These are phyloP conservation scores for Phytophthora ohioensis DNA, from an alignment of 352 stramenopile species.

Conservation along the genomic window DNA sequence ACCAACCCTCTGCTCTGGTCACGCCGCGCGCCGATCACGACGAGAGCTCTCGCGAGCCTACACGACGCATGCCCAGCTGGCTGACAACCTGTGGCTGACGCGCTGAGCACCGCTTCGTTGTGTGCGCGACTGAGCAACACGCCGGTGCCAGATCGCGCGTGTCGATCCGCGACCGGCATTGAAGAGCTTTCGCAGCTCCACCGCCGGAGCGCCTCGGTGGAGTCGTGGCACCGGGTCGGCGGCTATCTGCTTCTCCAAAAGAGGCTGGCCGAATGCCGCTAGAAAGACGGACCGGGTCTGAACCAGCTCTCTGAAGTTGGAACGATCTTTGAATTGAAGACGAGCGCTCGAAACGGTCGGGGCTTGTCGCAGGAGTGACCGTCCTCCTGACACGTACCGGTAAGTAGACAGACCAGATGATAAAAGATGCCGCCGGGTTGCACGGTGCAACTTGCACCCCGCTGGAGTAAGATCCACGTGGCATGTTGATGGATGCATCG, in stretches of 20 bases:
- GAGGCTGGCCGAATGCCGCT: conserved; percentile 7
- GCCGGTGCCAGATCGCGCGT: conserved; percentile 1
- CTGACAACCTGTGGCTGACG: conserved; percentile 27
- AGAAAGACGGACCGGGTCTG: conserved; percentile 21
- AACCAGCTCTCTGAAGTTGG: conserved; percentile 44
- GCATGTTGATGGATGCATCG: conserved; percentile 8
- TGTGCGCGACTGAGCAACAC: conserved; percentile 42
- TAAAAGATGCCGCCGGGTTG: too few relatives aligned
- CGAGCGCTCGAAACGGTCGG: conserved; percentile 33
- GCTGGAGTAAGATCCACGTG: conserved; percentile 2
- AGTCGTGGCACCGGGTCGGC: conserved; percentile 6
- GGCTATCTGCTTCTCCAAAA: conserved; percentile 26
- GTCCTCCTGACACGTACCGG: conserved; percentile 12
- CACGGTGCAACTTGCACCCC: neutral
- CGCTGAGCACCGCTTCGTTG: conserved; percentile 30
- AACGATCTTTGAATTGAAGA: conserved; percentile 41
- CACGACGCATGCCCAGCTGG: conserved; percentile 35
- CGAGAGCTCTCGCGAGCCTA: conserved; percentile 42
- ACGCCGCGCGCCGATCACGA: conserved; percentile 18
- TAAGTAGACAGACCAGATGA: neutral
- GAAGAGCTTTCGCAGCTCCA: conserved; percentile 12
- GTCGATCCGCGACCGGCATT: conserved; percentile 35
- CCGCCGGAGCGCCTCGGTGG: conserved; percentile 19
- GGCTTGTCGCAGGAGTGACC: conserved; percentile 36
- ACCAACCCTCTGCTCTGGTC: conserved; percentile 5